Percentiles rank a stretch among this genome's conserved stretches.
These are phyloP conservation scores for Suillus occidentalis DNA, from an alignment of 768 basidiomycete species.

Conservation along the genomic window DNA sequence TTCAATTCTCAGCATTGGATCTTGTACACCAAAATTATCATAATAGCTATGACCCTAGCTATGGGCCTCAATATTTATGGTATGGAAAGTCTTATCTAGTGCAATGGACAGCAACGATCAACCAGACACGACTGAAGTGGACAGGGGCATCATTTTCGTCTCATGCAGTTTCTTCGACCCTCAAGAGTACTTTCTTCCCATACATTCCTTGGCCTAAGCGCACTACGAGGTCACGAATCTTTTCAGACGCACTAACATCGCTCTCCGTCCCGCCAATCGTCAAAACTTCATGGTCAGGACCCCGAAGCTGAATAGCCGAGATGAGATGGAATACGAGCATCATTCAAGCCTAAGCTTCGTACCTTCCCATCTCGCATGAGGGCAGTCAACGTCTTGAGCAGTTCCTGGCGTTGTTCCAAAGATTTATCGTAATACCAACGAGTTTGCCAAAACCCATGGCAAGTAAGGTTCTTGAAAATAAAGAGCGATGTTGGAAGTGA, in stretches of 20 bases:
- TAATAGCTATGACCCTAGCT: neutral
- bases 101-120: neutral
- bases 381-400: slow-evolving; percentile 52
- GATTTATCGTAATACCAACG: slow-evolving; percentile 61
- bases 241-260: slow-evolving; percentile 37
- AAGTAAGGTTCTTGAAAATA: slow-evolving; percentile 82
- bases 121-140: neutral
- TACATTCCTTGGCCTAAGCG: slow-evolving; percentile 36
- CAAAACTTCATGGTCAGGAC: slow-evolving; percentile 70
- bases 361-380: slow-evolving; percentile 60
- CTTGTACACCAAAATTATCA: neutral
- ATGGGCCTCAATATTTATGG: neutral
- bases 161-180: slow-evolving; percentile 31
- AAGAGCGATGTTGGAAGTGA: slow-evolving; percentile 74
- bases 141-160: neutral
- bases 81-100: neutral
- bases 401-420: slow-evolving; percentile 45
- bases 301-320: slow-evolving; percentile 51
- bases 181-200: slow-evolving; percentile 53
- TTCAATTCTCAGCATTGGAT: neutral
- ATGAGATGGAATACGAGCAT: slow-evolving; percentile 1
- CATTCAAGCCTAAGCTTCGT: slow-evolving; percentile 11
- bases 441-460: slow-evolving; percentile 79
- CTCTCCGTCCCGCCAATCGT: slow-evolving; percentile 41
- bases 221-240: slow-evolving; percentile 35